Evolutionary conservation across 2,329 filamentous ascomycete species (phyloP).

Genomic region (Phialocephala subalpina): DNA sequence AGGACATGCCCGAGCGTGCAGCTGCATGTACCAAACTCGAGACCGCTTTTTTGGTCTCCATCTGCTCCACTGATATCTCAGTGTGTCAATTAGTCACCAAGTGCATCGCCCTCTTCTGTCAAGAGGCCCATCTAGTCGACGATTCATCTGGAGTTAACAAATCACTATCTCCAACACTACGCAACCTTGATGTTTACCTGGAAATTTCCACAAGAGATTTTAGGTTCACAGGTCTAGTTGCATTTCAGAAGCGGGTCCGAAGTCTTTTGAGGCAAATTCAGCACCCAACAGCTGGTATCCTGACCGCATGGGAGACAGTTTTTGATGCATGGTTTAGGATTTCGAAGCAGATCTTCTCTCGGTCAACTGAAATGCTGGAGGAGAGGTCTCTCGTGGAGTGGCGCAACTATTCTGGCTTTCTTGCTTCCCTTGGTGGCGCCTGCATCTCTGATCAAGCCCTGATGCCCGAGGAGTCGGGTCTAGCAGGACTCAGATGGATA

Average conservation of each 20-base stretch:
- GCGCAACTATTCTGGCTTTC: constrained; percentile 74
- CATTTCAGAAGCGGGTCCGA: constrained; percentile 72
- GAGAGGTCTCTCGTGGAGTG: constrained; percentile 68
- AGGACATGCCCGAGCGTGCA: constrained; percentile 62
- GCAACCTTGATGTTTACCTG: constrained; percentile 66
- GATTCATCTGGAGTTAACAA: constrained; percentile 58
- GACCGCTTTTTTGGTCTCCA: constrained; percentile 67
- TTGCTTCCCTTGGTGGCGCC: constrained; percentile 71
- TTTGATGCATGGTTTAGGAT: constrained; percentile 72
- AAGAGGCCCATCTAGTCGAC: constrained; percentile 65
- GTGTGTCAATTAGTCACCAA: constrained; percentile 70
- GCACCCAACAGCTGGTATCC: constrained; percentile 70
- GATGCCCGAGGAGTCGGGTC: constrained; percentile 61
- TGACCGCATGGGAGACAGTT: constrained; percentile 71
- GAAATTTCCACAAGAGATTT: constrained; percentile 71
- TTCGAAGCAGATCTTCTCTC: constrained; percentile 68
- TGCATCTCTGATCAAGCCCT: constrained; percentile 68
- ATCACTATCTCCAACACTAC: constrained; percentile 59
- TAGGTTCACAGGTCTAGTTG: constrained; percentile 72
- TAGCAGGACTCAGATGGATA: constrained; percentile 65
- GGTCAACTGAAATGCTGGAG: constrained; percentile 57
- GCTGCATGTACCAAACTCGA: constrained; percentile 64
- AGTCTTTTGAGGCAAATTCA: constrained; percentile 66
- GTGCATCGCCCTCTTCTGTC: constrained; percentile 68
- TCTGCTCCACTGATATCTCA: constrained; percentile 72